Percentiles rank a stretch among this genome's conserved stretches.
phyloP scores from a whole-genome alignment of 208 protist species.

The Trichomonas vaginalis region DNA sequence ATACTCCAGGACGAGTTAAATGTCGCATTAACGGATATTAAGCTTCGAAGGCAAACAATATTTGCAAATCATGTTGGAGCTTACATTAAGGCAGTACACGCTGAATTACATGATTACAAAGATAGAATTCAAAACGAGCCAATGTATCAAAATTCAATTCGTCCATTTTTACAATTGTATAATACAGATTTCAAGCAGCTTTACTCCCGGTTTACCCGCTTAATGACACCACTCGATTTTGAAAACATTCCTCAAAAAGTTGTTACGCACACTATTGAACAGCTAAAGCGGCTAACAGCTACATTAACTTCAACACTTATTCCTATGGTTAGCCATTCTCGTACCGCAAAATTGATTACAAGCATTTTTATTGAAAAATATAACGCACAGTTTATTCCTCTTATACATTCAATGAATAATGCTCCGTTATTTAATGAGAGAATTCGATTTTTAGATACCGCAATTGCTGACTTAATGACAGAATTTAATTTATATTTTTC shows the following conservation, averaged over 20 bases:
- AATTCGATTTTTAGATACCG: background rate
- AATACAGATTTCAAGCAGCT: background rate
- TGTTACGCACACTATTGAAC: background rate
- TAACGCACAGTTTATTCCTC: background rate
- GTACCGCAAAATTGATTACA: background rate
- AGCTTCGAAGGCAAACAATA: background rate
- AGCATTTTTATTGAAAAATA: background rate
- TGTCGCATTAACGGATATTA: background rate
- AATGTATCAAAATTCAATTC: background rate
- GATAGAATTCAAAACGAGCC: background rate
- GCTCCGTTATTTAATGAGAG: background rate
- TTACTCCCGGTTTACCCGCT: background rate
- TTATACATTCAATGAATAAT: background rate
- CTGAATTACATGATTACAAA: background rate
- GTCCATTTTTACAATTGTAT: background rate
- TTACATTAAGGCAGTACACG: background rate
- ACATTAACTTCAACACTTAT: background rate
- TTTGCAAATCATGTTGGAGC: background rate
- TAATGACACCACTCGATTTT: background rate
- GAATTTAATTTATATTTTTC: background rate
- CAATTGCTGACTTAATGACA: background rate
- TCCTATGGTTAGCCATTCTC: background rate
- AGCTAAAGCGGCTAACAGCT: background rate
- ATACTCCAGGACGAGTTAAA: background rate
- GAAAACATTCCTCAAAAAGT: background rate